Conservation (phyloP, 73 alveolate species). For the Effrenium voratum region DNA sequence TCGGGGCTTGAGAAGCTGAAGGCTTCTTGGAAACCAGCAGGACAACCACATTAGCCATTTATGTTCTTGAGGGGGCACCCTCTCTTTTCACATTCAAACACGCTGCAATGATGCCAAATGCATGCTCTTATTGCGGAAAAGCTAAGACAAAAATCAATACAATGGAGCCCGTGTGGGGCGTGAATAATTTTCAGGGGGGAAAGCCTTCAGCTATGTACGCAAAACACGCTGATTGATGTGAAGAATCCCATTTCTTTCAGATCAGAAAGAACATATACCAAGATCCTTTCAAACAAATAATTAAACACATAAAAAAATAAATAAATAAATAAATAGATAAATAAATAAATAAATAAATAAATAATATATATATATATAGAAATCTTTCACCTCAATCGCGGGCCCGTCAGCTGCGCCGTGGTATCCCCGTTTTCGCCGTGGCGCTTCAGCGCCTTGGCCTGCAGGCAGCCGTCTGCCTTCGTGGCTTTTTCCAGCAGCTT, state of each 20-base stretch:
- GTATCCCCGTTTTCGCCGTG: too few relatives aligned
- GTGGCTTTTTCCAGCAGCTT: slow-evolving; percentile 56
- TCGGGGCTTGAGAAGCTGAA: too few relatives aligned
- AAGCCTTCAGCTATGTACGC: not conserved
- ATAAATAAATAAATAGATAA: not conserved
- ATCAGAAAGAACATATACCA: not conserved
- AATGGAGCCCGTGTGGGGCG: not conserved
- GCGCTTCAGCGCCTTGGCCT: slow-evolving; percentile 62
- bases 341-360: not conserved
- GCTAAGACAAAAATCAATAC: too few relatives aligned
- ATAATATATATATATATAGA: not conserved
- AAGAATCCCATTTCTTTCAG: not conserved
- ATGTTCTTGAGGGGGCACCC: too few relatives aligned
- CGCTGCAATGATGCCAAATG: too few relatives aligned
- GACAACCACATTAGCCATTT: too few relatives aligned
- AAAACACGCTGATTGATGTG: not conserved
- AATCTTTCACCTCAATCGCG: not conserved
- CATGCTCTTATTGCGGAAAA: too few relatives aligned
- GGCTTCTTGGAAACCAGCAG: too few relatives aligned
- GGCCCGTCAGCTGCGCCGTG: not conserved
- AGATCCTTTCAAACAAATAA: not conserved
- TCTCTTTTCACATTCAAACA: too few relatives aligned
- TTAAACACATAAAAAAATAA: not conserved
- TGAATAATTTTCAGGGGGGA: not conserved
- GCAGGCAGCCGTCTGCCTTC: slow-evolving; percentile 51